Base-by-base conservation (phyloP, 1,284 basidiomycete genomes). In the Puccinia novopanici region DNA sequence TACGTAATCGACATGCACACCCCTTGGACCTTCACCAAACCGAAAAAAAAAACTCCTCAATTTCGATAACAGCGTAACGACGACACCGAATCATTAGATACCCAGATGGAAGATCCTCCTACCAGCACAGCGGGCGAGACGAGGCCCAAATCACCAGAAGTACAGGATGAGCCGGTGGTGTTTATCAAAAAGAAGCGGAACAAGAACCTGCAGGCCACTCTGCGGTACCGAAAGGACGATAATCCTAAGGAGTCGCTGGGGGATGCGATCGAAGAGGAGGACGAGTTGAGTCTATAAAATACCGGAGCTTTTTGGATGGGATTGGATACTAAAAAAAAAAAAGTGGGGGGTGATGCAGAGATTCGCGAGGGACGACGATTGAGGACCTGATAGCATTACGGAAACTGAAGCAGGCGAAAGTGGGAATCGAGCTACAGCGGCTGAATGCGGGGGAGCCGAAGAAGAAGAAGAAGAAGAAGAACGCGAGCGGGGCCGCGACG, bases 331-430 rank as follows among this genome's bases (percentile, higher is more conserved):
- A 52, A 52, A 52, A 52, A 52, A 52, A 52, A 63, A 2, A 61
- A 13, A 70, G n/a, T n/a, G n/a, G n/a, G n/a, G n/a, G n/a, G n/a
- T n/a, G n/a, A n/a, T n/a, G n/a, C n/a, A 73, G 70, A 42, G 75
- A 78, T 27, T 52, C 65, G 12, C n/a, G 48, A 24, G 24, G 63
- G 40, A 87, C 87, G 1, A 85, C n/a, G n/a, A n/a, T 97, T 40
- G 89, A 92, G 82, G 95, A 98, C 78, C 88, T 98, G 27, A 89
- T 97, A 52, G 91, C 94, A 79, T 87, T 98, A 17, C 90, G 94
- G 54, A 92, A 91, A 84, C 88, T 97, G 30, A 89, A 91, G 65
- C 91, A 90, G 1, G 81, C 83, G 82, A 89, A 91, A 68, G 90
- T 91, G 84, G 96, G 95, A 0, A 98, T 98, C 81, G 94, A 98